A percentile compares a stretch with the other conserved stretches of the same genome.
Conservation (phyloP, 345 rosid species). For the Isatis tinctoria region DNA sequence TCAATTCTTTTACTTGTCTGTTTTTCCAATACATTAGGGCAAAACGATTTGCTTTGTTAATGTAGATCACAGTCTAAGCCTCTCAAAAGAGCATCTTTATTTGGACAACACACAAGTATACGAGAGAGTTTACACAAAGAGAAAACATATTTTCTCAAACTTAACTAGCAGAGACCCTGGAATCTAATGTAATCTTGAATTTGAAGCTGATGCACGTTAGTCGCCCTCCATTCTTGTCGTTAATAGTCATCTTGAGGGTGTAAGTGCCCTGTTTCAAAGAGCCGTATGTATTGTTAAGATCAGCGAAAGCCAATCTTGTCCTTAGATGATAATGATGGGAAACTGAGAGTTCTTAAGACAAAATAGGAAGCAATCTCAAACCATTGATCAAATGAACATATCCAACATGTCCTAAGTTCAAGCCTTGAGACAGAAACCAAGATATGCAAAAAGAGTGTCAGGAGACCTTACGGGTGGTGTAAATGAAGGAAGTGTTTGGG, state of each 20-base stretch:
- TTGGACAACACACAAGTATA: constrained; percentile 6
- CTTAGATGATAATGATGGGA: neutral
- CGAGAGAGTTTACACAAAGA: neutral
- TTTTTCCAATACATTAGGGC: neutral
- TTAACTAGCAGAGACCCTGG: constrained; percentile 18
- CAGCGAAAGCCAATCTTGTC: neutral
- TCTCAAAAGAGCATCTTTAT: neutral
- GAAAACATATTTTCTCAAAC: neutral
- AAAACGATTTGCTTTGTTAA: neutral
- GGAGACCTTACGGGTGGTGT: constrained; percentile 54
- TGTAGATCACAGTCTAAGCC: neutral
- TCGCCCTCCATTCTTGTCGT: constrained; percentile 31
- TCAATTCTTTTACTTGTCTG: neutral
- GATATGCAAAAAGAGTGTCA: neutral
- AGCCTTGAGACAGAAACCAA: neutral
- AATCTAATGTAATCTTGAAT: constrained; percentile 20
- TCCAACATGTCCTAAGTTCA: neutral
- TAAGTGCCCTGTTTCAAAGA: constrained; percentile 51
- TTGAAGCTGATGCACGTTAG: constrained; percentile 62
- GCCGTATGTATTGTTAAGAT: neutral
- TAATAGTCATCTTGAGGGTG: constrained; percentile 53
- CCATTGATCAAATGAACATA: neutral
- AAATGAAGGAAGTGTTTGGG: constrained; percentile 49
- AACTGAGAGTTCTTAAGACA: neutral
- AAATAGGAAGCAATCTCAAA: neutral